Conservation (phyloP, 176 grass and related monocot species). For the Rhipidocladum racemiflorum region DNA sequence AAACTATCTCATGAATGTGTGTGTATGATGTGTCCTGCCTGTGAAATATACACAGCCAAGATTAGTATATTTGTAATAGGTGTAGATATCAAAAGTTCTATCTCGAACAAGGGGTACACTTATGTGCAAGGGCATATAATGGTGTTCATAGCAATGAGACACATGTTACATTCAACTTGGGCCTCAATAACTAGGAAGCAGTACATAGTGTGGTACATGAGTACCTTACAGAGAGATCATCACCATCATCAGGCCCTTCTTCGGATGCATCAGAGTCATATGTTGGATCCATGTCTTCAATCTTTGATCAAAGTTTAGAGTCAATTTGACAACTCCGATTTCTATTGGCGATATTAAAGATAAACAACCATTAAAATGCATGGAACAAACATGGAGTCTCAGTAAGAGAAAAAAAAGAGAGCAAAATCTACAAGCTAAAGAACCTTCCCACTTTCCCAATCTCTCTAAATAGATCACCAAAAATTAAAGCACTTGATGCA, state of each 20-base stretch:
- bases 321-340: conserved; percentile 46
- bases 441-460: not conserved
- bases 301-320: conserved; percentile 61
- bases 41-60: conserved; percentile 29
- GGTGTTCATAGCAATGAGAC: conserved; percentile 13
- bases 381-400: conserved; percentile 16
- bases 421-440: conserved; percentile 3
- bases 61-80: conserved; percentile 9
- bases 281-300: conserved; percentile 59
- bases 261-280: conserved; percentile 61
- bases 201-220: conserved; percentile 19
- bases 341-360: conserved; percentile 44
- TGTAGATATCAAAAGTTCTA: conserved; percentile 15
- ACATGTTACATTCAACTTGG: conserved; percentile 36
- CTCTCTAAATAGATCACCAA: conserved; percentile 3
- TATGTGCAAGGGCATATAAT: conserved; percentile 2
- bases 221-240: conserved; percentile 85
- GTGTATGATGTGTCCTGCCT: conserved; percentile 68
- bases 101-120: not conserved
- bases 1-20: conserved; percentile 90
- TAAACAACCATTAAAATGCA: conserved; percentile 43
- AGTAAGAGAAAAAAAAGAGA: not conserved
- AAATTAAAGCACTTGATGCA: not conserved
- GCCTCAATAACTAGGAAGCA: conserved; percentile 17
- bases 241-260: conserved; percentile 58